Evolutionary conservation across 1,139 yeast genomes (phyloP).

Genomic region (Debaryomyces coudertii): DNA sequence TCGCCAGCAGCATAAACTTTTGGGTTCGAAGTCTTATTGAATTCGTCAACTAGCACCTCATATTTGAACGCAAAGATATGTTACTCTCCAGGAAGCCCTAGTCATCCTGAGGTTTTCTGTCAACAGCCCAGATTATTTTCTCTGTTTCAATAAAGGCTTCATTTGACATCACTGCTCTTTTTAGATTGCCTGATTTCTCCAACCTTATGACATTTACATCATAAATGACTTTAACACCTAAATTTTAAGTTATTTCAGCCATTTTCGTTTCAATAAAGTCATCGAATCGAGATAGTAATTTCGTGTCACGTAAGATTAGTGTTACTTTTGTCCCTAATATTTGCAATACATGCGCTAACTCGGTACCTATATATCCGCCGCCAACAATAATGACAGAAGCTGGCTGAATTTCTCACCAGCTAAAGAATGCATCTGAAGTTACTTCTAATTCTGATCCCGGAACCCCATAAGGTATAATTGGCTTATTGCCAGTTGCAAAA

Average conservation of each 20-base stretch:
- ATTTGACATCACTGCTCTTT: too few species aligned
- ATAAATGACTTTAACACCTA: too few species aligned
- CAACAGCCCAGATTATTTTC: slow-evolving; percentile 8
- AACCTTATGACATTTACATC: too few species aligned
- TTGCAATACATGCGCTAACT: neutral
- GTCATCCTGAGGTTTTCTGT: slow-evolving; percentile 2
- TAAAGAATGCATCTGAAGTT: slow-evolving; percentile 81
- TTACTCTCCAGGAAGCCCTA: slow-evolving; percentile 6
- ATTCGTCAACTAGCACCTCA: slow-evolving; percentile 4
- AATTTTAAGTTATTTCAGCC: too few species aligned
- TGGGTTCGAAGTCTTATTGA: slow-evolving; percentile 2
- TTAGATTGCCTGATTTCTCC: too few species aligned
- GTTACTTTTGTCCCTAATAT: slow-evolving; percentile 16
- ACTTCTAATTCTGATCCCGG: slow-evolving; percentile 77
- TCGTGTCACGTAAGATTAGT: slow-evolving; percentile 17
- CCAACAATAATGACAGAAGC: slow-evolving; percentile 32
- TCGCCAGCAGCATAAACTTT: slow-evolving; percentile 8
- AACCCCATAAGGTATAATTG: slow-evolving; percentile 60
- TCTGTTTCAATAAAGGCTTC: too few species aligned
- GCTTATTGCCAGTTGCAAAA: slow-evolving; percentile 83
- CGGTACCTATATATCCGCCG: slow-evolving; percentile 7
- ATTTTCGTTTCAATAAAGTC: slow-evolving; percentile 2
- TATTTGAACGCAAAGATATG: neutral
- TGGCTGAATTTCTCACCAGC: slow-evolving; percentile 63
- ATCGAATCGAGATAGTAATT: slow-evolving; percentile 13